Evolutionary conservation across 2,329 filamentous ascomycete species (phyloP).

Genomic region (Chaetomiaceae sp.): DNA sequence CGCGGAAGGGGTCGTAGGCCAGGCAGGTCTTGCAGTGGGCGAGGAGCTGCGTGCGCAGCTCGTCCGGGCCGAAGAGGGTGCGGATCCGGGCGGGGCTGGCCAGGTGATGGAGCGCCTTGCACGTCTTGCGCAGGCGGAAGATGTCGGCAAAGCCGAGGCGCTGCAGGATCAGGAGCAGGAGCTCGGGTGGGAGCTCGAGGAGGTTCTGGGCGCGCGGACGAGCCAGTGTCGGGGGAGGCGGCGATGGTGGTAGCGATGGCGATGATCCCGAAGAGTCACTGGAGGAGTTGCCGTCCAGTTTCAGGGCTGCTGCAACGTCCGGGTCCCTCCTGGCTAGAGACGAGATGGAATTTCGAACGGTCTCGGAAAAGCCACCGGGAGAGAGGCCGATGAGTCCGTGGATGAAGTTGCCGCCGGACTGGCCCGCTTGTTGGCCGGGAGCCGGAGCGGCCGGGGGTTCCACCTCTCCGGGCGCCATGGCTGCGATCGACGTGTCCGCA

Average conservation of each 20-base stretch:
- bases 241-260: background rate
- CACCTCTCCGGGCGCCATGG: constrained; percentile 1
- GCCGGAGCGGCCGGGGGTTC: background rate
- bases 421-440: background rate
- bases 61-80: constrained; percentile 31
- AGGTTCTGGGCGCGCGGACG: constrained; percentile 22
- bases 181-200: constrained; percentile 35
- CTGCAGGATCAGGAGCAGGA: constrained; percentile 37
- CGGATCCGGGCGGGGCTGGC: constrained; percentile 33
- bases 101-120: constrained; percentile 31
- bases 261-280: too few species aligned
- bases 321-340: constrained; percentile 6
- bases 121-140: constrained; percentile 37
- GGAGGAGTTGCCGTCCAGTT: background rate
- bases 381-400: constrained; percentile 15
- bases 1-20: constrained; percentile 28
- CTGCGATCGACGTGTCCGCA: too few species aligned
- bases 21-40: constrained; percentile 39
- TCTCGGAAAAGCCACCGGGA: constrained; percentile 10
- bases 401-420: constrained; percentile 8
- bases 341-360: constrained; percentile 10
- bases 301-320: background rate
- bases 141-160: constrained; percentile 39
- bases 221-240: too few species aligned
- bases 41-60: constrained; percentile 28